A percentile compares a stretch with the other conserved stretches of the same genome.
These are phyloP conservation scores for Pseudopyrenochaeta lycopersici DNA, from an alignment of 2,329 filamentous ascomycete genomes.

Conservation along the genomic window DNA sequence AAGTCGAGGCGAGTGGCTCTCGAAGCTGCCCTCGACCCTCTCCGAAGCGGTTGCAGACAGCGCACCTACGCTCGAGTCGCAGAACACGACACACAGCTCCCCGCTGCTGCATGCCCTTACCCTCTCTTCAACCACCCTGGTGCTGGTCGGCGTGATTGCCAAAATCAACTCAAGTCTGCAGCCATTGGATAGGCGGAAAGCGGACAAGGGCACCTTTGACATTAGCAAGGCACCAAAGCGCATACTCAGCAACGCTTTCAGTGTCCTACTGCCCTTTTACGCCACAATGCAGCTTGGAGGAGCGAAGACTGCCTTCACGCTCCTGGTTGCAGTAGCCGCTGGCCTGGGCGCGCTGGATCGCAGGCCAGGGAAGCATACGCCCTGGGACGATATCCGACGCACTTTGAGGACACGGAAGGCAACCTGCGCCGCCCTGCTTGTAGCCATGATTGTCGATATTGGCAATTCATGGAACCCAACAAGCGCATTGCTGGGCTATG, in stretches of 20 bases:
- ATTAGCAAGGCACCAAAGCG: constrained; percentile 19
- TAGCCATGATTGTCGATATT: constrained; percentile 46
- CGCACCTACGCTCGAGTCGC: constrained; percentile 16
- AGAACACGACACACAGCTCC: constrained; percentile 18
- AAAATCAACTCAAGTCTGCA: constrained; percentile 39
- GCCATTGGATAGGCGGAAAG: constrained; percentile 48
- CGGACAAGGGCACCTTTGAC: constrained; percentile 22
- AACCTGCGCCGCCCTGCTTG: constrained; percentile 47
- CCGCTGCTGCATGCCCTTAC: constrained; percentile 56
- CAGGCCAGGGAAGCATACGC: constrained; percentile 42
- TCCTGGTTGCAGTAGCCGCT: constrained; percentile 58
- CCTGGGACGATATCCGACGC: constrained; percentile 42
- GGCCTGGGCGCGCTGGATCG: constrained; percentile 51
- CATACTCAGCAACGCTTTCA: constrained; percentile 47
- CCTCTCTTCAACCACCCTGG: constrained; percentile 57
- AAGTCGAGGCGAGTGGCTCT: constrained; percentile 16
- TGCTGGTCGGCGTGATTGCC: constrained; percentile 55
- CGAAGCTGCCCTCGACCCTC: constrained; percentile 26
- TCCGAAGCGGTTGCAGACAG: constrained; percentile 33
- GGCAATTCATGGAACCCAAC: constrained; percentile 26
- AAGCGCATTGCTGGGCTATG: constrained; percentile 55
- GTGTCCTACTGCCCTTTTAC: constrained; percentile 64
- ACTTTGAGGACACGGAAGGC: constrained; percentile 48
- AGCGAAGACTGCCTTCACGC: constrained; percentile 60
- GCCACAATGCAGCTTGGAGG: constrained; percentile 65